A percentile compares a stretch with the other conserved stretches of the same genome.
Evolutionary conservation across 768 basidiomycete genomes (phyloP).

Genomic region (Boletus patriciae): DNA sequence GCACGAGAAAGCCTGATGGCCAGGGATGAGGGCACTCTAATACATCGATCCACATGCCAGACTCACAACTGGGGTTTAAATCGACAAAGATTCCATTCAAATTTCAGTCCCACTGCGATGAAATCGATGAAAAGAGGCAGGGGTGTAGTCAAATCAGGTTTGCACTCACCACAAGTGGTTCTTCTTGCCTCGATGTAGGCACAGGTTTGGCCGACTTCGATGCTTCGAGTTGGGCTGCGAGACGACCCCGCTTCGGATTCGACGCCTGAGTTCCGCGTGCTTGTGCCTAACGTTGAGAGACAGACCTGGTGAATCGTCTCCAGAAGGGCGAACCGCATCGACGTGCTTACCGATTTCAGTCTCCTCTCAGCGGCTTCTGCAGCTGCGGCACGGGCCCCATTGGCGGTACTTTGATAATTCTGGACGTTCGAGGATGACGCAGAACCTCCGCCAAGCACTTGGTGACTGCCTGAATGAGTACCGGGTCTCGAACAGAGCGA

Average conservation of each 20-base stretch:
- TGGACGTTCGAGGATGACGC: constrained; percentile 24
- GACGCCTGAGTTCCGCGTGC: constrained; percentile 43
- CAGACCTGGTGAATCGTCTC: constrained; percentile 24
- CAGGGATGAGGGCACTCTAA: constrained; percentile 24
- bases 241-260: constrained; percentile 47
- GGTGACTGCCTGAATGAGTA: constrained; percentile 44
- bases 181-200: constrained; percentile 42
- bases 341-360: constrained; percentile 50
- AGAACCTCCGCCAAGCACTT: constrained; percentile 46
- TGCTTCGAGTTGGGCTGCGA: constrained; percentile 44
- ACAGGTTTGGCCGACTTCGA: constrained; percentile 37
- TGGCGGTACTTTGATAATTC: constrained; percentile 29
- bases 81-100: constrained; percentile 24
- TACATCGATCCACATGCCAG: constrained; percentile 21
- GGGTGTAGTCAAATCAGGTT: constrained; percentile 15
- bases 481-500: constrained; percentile 56
- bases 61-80: constrained; percentile 24
- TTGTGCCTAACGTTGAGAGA: constrained; percentile 35
- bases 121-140: constrained; percentile 31
- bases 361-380: constrained; percentile 65
- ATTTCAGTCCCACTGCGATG: constrained; percentile 44
- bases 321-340: constrained; percentile 8
- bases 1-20: constrained; percentile 39
- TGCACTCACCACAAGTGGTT: constrained; percentile 45
- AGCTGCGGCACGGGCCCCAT: constrained; percentile 52